Conservation (phyloP, 2,329 filamentous ascomycete genomes). For the Hirsutella minnesotensis region DNA sequence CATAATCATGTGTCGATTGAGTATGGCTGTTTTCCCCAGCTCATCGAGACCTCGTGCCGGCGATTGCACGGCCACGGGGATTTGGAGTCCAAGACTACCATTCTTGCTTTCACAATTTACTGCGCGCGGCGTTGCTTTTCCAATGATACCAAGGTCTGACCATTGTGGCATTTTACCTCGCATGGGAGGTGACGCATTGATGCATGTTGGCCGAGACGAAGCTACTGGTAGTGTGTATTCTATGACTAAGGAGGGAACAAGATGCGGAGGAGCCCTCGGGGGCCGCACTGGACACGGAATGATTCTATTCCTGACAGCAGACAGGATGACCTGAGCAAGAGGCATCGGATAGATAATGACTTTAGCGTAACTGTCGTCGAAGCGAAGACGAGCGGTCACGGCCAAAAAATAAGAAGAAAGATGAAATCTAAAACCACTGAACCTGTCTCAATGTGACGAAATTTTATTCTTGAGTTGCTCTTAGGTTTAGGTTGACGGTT, state of each 20-base stretch:
- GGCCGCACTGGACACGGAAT: conserved; percentile 12
- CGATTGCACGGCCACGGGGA: neutral
- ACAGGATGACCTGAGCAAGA: too few relatives aligned
- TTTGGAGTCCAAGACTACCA: conserved; percentile 4
- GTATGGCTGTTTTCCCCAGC: too few relatives aligned
- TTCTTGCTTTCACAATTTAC: conserved; percentile 7
- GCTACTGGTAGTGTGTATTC: conserved; percentile 16
- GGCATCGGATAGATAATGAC: too few relatives aligned
- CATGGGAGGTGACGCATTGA: conserved; percentile 4
- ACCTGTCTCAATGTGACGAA: too few relatives aligned
- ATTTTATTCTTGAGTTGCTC: too few relatives aligned
- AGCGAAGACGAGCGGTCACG: too few relatives aligned
- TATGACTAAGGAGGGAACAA: conserved; percentile 5
- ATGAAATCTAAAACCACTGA: neutral
- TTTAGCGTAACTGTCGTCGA: too few relatives aligned
- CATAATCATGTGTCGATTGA: neutral
- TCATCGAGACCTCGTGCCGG: too few relatives aligned
- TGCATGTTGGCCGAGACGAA: conserved; percentile 1
- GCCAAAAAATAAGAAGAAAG: neutral
- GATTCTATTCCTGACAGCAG: neutral
- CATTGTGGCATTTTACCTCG: conserved; percentile 5
- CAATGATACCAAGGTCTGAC: conserved; percentile 19
- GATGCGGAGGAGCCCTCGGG: conserved; percentile 2
- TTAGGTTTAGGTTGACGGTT: too few relatives aligned
- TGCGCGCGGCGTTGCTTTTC: conserved; percentile 8